Evolutionary conservation across 306 rosid species (phyloP).

Genomic region (Pyrus bretschneideri): DNA sequence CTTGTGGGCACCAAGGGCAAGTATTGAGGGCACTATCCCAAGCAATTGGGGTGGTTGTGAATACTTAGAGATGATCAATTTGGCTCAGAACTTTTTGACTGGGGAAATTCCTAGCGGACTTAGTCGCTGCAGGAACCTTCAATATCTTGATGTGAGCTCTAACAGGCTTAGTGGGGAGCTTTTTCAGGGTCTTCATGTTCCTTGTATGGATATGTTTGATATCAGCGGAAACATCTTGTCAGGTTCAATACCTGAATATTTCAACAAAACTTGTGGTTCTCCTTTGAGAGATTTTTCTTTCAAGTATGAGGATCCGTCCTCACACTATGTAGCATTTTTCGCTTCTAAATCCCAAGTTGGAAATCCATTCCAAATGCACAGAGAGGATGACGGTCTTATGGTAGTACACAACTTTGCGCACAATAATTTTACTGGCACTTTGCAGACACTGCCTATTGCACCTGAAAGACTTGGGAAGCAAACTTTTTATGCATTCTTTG

Average conservation of each 20-base stretch:
- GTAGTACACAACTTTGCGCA: constrained; percentile 64
- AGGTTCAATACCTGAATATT: constrained; percentile 58
- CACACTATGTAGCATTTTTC: constrained; percentile 49
- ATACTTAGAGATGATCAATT: constrained; percentile 66
- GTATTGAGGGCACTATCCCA: constrained; percentile 51
- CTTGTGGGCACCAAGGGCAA: constrained; percentile 86
- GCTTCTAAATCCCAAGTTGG: constrained; percentile 30
- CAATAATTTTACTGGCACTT: constrained; percentile 45
- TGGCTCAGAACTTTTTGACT: constrained; percentile 55
- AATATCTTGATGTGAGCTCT: constrained; percentile 57
- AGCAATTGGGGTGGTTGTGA: constrained; percentile 62
- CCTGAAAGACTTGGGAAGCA: constrained; percentile 41
- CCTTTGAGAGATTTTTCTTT: constrained; percentile 22
- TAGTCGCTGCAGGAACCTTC: constrained; percentile 53
- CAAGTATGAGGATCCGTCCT: constrained; percentile 8
- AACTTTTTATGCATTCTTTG: constrained; percentile 43
- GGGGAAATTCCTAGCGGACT: constrained; percentile 59
- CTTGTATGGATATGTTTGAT: constrained; percentile 76
- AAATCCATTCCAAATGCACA: constrained; percentile 15
- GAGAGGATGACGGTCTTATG: constrained; percentile 23
- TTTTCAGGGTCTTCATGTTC: constrained; percentile 43
- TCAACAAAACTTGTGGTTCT: constrained; percentile 25
- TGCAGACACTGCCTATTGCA: constrained; percentile 56
- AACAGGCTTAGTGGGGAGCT: constrained; percentile 66
- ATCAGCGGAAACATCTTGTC: constrained; percentile 56